Evolutionary conservation across 805 yeast species (phyloP).

Genomic region (Myxozyma monticola): DNA sequence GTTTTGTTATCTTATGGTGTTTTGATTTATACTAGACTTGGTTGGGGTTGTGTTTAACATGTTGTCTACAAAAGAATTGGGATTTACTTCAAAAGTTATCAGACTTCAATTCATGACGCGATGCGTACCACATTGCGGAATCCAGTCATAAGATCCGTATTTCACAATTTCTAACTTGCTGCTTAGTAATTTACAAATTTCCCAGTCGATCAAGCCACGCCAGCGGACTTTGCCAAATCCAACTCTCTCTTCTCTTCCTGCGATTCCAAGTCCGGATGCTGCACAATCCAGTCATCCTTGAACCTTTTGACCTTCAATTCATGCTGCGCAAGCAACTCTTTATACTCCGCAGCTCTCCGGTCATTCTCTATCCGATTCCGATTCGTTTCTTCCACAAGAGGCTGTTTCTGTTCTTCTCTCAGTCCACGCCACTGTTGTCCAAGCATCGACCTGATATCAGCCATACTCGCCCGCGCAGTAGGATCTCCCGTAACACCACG

Average conservation of each 20-base stretch:
- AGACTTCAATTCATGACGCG: too few relatives aligned
- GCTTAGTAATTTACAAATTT: too few relatives aligned
- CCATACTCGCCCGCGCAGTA: slow-evolving; percentile 39
- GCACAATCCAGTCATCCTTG: slow-evolving; percentile 42
- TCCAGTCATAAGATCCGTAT: too few relatives aligned
- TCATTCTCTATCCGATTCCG: slow-evolving; percentile 29
- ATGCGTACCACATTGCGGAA: too few relatives aligned
- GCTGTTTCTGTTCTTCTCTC: slow-evolving; percentile 41
- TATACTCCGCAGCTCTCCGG: slow-evolving; percentile 15
- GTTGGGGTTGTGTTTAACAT: too few relatives aligned
- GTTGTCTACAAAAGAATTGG: too few relatives aligned
- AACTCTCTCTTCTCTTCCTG: slow-evolving; percentile 34
- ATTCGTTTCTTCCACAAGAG: slow-evolving; percentile 27
- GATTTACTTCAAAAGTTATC: too few relatives aligned
- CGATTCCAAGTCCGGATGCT: slow-evolving; percentile 38
- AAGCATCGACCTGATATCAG: slow-evolving; percentile 44
- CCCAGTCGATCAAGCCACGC: slow-evolving; percentile 1
- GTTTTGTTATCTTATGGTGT: not conserved
- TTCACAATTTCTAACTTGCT: too few relatives aligned
- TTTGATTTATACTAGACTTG: too few relatives aligned
- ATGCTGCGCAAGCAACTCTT: slow-evolving; percentile 35
- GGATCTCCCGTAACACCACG: slow-evolving; percentile 38
- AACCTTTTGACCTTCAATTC: slow-evolving; percentile 43
- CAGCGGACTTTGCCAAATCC: slow-evolving; percentile 14
- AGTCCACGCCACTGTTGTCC: slow-evolving; percentile 46